A percentile compares a stretch with the other conserved stretches of the same genome.
phyloP scores from a whole-genome alignment of 2,329 filamentous ascomycete species.

The Colletotrichum tropicale region DNA sequence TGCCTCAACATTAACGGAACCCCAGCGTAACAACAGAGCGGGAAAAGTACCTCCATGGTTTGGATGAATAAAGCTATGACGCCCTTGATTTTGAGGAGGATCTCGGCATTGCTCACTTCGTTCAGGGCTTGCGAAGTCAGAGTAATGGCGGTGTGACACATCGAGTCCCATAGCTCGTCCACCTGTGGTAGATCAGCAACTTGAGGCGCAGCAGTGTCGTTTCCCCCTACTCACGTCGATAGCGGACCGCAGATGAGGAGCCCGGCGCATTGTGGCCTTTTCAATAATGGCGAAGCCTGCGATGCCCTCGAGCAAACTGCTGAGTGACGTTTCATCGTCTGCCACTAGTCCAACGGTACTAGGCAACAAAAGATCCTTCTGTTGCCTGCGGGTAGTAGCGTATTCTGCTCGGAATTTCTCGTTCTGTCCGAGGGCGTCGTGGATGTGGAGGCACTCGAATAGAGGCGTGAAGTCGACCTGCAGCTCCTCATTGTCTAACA shows the following conservation, averaged over 20 bases:
- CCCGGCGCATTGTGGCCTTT: slow-evolving; percentile 87
- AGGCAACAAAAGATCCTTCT: slow-evolving; percentile 90
- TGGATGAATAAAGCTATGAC: slow-evolving; percentile 94
- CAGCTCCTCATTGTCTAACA: slow-evolving; percentile 92
- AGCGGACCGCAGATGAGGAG: slow-evolving; percentile 79
- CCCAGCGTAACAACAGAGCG: background rate
- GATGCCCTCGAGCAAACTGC: slow-evolving; percentile 89
- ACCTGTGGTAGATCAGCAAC: slow-evolving; percentile 56
- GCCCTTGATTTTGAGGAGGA: slow-evolving; percentile 92
- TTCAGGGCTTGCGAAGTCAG: slow-evolving; percentile 81
- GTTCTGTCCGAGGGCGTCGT: slow-evolving; percentile 89
- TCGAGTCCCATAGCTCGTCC: slow-evolving; percentile 98
- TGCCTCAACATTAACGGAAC: slow-evolving; percentile 7
- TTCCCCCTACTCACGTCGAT: slow-evolving; percentile 69
- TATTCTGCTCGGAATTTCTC: slow-evolving; percentile 93
- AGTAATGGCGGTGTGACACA: slow-evolving; percentile 86
- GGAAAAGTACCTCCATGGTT: slow-evolving; percentile 82
- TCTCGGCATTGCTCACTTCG: slow-evolving; percentile 85
- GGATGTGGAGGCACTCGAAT: slow-evolving; percentile 95
- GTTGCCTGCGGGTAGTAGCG: slow-evolving; percentile 84
- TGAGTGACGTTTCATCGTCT: slow-evolving; percentile 85
- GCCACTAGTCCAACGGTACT: slow-evolving; percentile 76
- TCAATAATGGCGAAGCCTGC: slow-evolving; percentile 97
- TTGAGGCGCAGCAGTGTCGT: background rate
- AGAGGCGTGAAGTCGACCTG: slow-evolving; percentile 94